Evolutionary conservation across 306 rosid genomes (phyloP), one percentile per base, ranked within the genome.

Genomic region (Citrullus colocynthis): DNA sequence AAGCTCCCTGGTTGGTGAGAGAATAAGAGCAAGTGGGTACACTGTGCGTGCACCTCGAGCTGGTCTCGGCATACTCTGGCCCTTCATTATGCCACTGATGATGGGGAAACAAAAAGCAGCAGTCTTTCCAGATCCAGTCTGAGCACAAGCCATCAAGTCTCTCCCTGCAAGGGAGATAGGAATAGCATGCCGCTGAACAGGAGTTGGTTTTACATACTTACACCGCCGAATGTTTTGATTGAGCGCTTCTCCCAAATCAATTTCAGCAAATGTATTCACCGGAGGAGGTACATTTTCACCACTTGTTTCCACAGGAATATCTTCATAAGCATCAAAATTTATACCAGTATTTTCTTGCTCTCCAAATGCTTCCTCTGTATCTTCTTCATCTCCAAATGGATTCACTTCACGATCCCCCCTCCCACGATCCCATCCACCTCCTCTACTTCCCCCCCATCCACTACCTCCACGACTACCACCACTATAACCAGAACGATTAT

Each of bases 91-190:
- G 67, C 97, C 97, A 82, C 97, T 86, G 77, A 92, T 92, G 13
- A 92, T 92, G 0, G 97, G 97, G 82, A 92, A 92, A 79, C 97
- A 92, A 61, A 92, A 92, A 15, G 97, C 97, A n/a, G 97, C 97
- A 0, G 97, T 92, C 84, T 92, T 92, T 34, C 97, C 97, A 6
- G 97, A 92, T 79, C 97, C 97, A 30, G 97, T 92, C 85, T 92
- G 97, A 1, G 97, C 97, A 79, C 97, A 92, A 21, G 97, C 97
- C 97, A 92, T 92, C 87, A 92, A 81, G 81, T 92, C 97, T 78
- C 97, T 79, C 17, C 96, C 97, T 0, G 9, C 87, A 77, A 92
- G 91, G n/a, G 97, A 90, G 49, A 92, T 92, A 0, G 97, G 97
- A 63, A 92, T 92, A 54, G 96, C 88, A 77, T 92, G 87, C 83